Evolutionary conservation across 2,329 filamentous ascomycete species (phyloP), one percentile per base, ranked within the genome.

Genomic region (Cercospora sp.): DNA sequence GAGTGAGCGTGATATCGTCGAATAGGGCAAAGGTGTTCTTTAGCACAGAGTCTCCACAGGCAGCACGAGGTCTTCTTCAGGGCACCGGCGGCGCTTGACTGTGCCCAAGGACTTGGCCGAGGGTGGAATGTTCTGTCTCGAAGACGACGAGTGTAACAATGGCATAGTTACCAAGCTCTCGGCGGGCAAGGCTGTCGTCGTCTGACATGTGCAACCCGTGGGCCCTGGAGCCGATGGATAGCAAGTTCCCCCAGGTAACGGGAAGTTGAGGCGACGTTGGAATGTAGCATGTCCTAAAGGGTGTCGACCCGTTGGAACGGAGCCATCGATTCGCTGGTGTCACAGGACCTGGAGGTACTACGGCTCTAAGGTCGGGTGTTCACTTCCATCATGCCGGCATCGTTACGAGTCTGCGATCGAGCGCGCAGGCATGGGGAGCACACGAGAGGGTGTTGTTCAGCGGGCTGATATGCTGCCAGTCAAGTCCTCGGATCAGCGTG

Each of bases 131-230:
- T 69, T 69, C 69, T 63, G 73, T 75, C 68, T 72, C 71, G 72
- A 72, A 73, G 73, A 73, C 71, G 71, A 74, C 70, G 33, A 63
- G 72, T 72, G 73, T 72, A 75, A 73, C 72, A 70, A 71, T 73
- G 71, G 66, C 69, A 70, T 70, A 67, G 62, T 66, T 63, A 26
- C 57, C 62, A 64, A 63, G 59, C 36, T 18, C 40, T 33, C 30
- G 28, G 55, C 60, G 60, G 18, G n/a, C 20, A 55, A 48, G 58
- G 31, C 58, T 59, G 48, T 67, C 48, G 60, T 69, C 61, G 66
- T 70, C 66, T 68, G 64, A 69, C 67, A 67, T 69, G 68, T 61
- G 40, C 58, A 20, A 66, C 66, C n/a, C 40, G 42, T 61, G 28
- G 30, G 20, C 31, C 51, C n/a, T 31, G 31, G 58, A 60, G 16